Conservation (phyloP, 371 early-diverging fungal species). For the Apophysomyces sp. region DNA sequence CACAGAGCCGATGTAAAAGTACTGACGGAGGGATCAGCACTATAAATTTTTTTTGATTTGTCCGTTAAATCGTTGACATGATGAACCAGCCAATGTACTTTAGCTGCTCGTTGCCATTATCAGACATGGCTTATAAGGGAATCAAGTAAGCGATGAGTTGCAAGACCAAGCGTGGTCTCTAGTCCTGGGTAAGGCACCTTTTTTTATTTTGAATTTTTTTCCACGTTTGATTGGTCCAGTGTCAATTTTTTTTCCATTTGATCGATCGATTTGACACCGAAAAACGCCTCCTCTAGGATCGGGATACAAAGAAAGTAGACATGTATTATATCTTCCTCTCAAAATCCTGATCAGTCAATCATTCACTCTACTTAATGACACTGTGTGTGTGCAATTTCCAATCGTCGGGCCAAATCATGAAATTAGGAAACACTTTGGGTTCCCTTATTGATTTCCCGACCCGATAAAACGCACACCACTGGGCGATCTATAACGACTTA, state of each 20-base stretch:
- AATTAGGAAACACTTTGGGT: background rate
- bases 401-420: background rate
- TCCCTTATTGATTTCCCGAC: background rate
- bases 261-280: background rate
- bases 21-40: conserved; percentile 45
- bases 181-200: background rate
- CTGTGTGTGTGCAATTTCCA: background rate
- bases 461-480: background rate
- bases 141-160: background rate
- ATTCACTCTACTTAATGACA: background rate
- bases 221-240: background rate
- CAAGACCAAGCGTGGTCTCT: background rate
- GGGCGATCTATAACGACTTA: background rate
- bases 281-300: background rate
- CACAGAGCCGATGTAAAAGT: conserved; percentile 67
- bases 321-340: background rate
- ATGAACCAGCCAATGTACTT: background rate
- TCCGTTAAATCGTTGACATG: background rate
- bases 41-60: conserved; percentile 9
- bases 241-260: background rate
- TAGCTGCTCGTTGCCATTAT: conserved; percentile 2
- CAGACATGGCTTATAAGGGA: background rate
- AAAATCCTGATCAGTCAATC: background rate
- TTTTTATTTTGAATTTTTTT: background rate
- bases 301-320: too few relatives aligned